Conservation (phyloP, 768 basidiomycete species). For the Suillus luteus region DNA sequence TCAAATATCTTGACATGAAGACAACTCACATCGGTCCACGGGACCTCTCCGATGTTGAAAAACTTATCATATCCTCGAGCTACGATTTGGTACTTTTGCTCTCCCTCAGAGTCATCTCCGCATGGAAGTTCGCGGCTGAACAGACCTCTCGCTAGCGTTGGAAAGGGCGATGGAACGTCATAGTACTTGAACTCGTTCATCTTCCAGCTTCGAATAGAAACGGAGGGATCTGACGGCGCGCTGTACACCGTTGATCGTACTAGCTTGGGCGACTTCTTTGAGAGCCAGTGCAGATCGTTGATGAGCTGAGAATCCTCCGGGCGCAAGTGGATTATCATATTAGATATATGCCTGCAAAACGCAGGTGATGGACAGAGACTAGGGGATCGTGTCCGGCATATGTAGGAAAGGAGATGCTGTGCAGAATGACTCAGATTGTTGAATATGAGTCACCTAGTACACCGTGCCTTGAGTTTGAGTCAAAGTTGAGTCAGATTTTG, state of each 20-base stretch:
- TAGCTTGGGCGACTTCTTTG: conserved; percentile 62
- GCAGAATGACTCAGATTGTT: conserved; percentile 12
- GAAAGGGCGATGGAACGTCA: conserved; percentile 70
- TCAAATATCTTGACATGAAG: background rate
- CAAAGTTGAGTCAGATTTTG: background rate
- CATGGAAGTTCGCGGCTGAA: conserved; percentile 61
- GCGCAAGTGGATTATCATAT: conserved; percentile 30
- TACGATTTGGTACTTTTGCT: conserved; percentile 62
- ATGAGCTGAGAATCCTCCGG: conserved; percentile 62
- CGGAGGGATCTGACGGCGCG: background rate
- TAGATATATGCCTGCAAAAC: conserved; percentile 9
- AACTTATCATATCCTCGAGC: conserved; percentile 98
- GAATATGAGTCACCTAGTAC: conserved; percentile 14
- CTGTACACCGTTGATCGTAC: conserved; percentile 38
- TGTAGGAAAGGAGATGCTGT: conserved; percentile 15
- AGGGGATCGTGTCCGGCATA: conserved; percentile 17
- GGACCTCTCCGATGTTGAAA: conserved; percentile 96
- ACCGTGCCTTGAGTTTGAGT: background rate
- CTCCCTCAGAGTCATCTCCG: conserved; percentile 32
- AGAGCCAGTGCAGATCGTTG: conserved; percentile 49
- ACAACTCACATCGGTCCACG: conserved; percentile 72
- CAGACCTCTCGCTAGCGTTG: conserved; percentile 90
- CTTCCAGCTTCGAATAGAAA: conserved; percentile 2
- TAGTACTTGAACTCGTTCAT: conserved; percentile 1
- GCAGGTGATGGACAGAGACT: background rate